These are phyloP conservation scores for Neonectria faginata DNA, from an alignment of 2,329 filamentous ascomycete species.

Conservation along the genomic window DNA sequence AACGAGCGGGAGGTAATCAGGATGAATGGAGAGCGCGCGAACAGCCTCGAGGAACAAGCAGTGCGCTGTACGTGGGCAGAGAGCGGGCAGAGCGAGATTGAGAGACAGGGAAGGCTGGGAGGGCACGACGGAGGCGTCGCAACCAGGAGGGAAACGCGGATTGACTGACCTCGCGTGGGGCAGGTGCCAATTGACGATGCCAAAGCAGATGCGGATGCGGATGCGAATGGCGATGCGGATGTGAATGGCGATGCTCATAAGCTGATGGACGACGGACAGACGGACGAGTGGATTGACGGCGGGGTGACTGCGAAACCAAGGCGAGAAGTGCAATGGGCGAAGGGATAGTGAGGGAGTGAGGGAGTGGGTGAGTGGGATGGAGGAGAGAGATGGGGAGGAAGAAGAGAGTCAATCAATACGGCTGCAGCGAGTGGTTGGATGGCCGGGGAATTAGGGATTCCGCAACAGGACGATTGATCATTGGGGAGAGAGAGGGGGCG, in stretches of 20 bases:
- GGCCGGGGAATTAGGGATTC: conserved; percentile 38
- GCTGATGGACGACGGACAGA: conserved; percentile 4
- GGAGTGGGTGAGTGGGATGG: conserved; percentile 17
- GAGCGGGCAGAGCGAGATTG: neutral
- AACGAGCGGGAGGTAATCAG: neutral
- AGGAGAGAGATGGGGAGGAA: conserved; percentile 18
- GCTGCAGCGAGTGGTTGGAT: conserved; percentile 23
- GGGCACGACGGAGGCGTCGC: neutral
- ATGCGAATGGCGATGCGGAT: conserved; percentile 10
- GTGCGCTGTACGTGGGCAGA: neutral
- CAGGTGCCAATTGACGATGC: conserved; percentile 7
- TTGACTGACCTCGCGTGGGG: conserved; percentile 24
- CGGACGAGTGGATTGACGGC: conserved; percentile 26
- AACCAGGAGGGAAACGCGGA: neutral
- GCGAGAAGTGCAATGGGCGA: conserved; percentile 25
- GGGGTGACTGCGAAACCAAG: conserved; percentile 25
- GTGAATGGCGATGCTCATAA: conserved; percentile 4
- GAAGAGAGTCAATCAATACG: conserved; percentile 25
- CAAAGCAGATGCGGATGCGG: neutral
- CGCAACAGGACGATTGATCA: conserved; percentile 30
- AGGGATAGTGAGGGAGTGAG: conserved; percentile 3
- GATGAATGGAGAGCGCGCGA: conserved; percentile 9
- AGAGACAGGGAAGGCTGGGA: conserved; percentile 1
- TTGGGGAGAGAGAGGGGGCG: conserved; percentile 29
- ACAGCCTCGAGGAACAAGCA: neutral